Conservation (phyloP, 805 yeast genomes). For the Alloascoidea africana region DNA sequence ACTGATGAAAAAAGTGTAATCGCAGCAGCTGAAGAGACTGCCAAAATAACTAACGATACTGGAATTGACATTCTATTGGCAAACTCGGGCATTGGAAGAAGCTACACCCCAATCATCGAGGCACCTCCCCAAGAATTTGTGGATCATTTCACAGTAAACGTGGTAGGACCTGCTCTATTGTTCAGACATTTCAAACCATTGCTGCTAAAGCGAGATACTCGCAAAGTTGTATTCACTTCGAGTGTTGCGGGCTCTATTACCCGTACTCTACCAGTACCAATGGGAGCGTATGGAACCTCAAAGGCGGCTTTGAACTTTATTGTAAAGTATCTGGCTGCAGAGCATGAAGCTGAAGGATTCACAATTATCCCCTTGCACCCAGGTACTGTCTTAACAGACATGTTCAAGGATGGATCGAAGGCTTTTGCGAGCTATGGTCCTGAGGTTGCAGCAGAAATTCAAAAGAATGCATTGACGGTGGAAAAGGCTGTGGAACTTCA, state of each 20-base stretch:
- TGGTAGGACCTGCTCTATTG: background rate
- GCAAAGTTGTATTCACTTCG: slow-evolving; percentile 16
- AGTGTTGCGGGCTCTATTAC: slow-evolving; percentile 14
- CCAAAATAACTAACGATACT: background rate
- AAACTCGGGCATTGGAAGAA: slow-evolving; percentile 15
- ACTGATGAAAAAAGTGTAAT: background rate
- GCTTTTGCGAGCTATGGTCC: too few relatives aligned
- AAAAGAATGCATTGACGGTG: slow-evolving; percentile 6
- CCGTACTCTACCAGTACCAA: slow-evolving; percentile 7
- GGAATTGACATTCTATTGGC: slow-evolving; percentile 15
- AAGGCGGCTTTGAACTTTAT: slow-evolving; percentile 24
- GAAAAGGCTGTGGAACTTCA: slow-evolving; percentile 10
- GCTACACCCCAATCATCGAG: background rate
- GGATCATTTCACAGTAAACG: background rate
- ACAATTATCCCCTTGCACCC: slow-evolving; percentile 22
- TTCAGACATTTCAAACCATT: background rate
- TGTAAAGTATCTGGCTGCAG: slow-evolving; percentile 14
- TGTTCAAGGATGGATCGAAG: slow-evolving; percentile 12
- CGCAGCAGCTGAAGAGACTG: background rate
- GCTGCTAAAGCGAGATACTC: slow-evolving; percentile 9
- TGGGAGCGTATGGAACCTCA: slow-evolving; percentile 21
- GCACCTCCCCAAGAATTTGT: background rate
- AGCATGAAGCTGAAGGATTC: slow-evolving; percentile 14
- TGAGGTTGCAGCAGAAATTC: too few relatives aligned
- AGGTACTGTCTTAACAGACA: slow-evolving; percentile 22